phyloP scores from a whole-genome alignment of 208 protist genomes.

The Trypanosoma avium region DNA sequence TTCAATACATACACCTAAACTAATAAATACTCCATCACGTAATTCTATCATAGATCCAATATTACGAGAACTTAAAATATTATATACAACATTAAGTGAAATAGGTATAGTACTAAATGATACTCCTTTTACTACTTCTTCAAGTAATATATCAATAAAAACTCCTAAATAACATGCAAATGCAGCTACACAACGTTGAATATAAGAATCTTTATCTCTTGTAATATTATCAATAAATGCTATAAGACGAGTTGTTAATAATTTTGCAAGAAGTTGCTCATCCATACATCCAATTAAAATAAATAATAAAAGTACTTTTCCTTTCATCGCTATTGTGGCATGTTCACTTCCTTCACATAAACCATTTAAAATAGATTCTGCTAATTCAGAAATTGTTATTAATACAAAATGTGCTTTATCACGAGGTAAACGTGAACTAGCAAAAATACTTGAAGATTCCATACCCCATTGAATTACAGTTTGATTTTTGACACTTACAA shows the following conservation, averaged over 20 bases:
- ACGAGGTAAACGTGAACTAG: conserved; percentile 27
- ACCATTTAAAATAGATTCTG: conserved; percentile 26
- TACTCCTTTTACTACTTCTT: conserved; percentile 36
- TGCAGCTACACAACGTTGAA: conserved; percentile 50
- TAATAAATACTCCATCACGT: conserved; percentile 49
- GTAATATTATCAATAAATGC: conserved; percentile 58
- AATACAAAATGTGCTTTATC: conserved; percentile 25
- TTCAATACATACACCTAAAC: conserved; percentile 65
- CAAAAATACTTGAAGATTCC: conserved; percentile 25
- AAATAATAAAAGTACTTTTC: conserved; percentile 73
- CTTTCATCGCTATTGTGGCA: conserved; percentile 50
- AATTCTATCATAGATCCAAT: conserved; percentile 48
- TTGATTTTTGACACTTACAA: conserved; percentile 55
- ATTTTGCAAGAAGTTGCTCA: conserved; percentile 38
- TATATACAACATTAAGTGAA: conserved; percentile 48
- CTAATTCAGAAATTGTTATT: conserved; percentile 26
- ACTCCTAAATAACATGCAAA: conserved; percentile 45
- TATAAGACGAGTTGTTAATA: conserved; percentile 40
- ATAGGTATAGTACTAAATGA: conserved; percentile 41
- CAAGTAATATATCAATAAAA: conserved; percentile 67
- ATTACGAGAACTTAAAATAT: conserved; percentile 52
- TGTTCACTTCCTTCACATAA: conserved; percentile 40
- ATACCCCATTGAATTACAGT: conserved; percentile 44
- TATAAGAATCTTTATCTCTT: conserved; percentile 73
- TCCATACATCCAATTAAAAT: conserved; percentile 66